These are phyloP conservation scores for Coemansia sp. DNA, from an alignment of 192 early-diverging fungal genomes.

Conservation along the genomic window DNA sequence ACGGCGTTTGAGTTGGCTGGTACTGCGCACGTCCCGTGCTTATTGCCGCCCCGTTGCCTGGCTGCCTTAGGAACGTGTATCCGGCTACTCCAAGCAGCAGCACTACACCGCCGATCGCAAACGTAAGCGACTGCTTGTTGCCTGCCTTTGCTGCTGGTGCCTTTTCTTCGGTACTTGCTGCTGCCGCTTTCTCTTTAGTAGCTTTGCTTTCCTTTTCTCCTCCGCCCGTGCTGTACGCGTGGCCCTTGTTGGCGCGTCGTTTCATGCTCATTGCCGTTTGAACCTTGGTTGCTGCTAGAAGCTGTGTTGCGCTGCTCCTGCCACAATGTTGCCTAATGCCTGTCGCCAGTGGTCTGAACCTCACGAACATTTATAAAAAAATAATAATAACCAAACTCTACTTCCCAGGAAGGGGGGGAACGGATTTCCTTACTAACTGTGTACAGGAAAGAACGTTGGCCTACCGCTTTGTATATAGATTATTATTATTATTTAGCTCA, in stretches of 20 bases:
- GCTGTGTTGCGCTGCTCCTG: slow-evolving; percentile 7
- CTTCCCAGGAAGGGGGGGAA: no score
- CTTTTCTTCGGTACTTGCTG: background rate
- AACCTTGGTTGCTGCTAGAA: background rate
- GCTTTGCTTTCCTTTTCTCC: background rate
- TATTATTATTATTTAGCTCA: no score
- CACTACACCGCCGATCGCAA: slow-evolving; percentile 44
- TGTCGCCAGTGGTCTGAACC: slow-evolving; percentile 10
- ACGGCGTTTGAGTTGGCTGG: slow-evolving; percentile 9
- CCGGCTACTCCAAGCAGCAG: slow-evolving; percentile 35
- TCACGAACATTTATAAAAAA: background rate
- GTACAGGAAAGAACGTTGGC: no score
- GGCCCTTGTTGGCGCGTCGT: background rate
- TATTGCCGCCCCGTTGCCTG: background rate
- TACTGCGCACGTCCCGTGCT: background rate
- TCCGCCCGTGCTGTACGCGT: background rate
- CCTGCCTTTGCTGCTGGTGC: background rate
- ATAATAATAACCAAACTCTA: no score
- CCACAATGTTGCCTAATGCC: background rate
- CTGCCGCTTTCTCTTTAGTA: background rate
- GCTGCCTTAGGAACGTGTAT: slow-evolving; percentile 38
- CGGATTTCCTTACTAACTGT: no score
- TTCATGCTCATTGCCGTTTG: background rate
- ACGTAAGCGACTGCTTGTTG: slow-evolving; percentile 39
- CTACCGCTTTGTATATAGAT: no score